Base-by-base conservation (phyloP, 805 yeast genomes). In the Metschnikowia baotianmanensis region DNA sequence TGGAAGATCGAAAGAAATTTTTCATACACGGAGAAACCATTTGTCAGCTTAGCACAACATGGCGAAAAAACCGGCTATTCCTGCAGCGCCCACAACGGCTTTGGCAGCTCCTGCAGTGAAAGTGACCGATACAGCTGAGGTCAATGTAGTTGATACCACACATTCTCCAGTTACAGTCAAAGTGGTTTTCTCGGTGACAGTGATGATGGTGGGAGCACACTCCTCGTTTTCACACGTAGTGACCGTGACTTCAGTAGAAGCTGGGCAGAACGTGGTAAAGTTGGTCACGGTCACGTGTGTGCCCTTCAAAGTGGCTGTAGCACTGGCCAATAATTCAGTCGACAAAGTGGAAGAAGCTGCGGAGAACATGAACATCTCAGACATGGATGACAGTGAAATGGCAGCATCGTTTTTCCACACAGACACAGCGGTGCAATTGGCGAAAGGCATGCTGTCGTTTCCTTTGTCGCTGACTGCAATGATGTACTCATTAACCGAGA, bases 51-150 rank as follows among this genome's bases (percentile, higher is more conserved):
- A 25, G 4, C 11, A 25, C 28, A 25, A 3, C 12, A 25, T 11
- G 31, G 33, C 15, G 16, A 25, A 25, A 25, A 25, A 25, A 39
- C 53, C 53, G 33, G 46, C 51, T 5, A 40, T 13, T 9, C 45
- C 45, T 18, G 43, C 43, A 18, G 26, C 40, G 27, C 51, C 53
- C 19, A 36, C 43, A 19, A 26, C 74, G 47, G 62, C 65, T 59
- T 66, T 71, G 47, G 58, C 63, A 53, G 61, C 68, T 47, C 56
- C 63, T 52, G 58, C 46, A 34, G 71, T 65, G 39, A 57, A 57
- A 22, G 65, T 63, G 21, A 25, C 28, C 13, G 50, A 34, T 20
- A 49, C 45, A 20, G 56, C 46, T 45, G 64, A 56, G 44, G 58
- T 47, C 15, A 53, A 55, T 23, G 62, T 59, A 24, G 47, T 37